Base-by-base conservation (phyloP, 495 filamentous ascomycete genomes). In the Annulohypoxylon moriforme region DNA sequence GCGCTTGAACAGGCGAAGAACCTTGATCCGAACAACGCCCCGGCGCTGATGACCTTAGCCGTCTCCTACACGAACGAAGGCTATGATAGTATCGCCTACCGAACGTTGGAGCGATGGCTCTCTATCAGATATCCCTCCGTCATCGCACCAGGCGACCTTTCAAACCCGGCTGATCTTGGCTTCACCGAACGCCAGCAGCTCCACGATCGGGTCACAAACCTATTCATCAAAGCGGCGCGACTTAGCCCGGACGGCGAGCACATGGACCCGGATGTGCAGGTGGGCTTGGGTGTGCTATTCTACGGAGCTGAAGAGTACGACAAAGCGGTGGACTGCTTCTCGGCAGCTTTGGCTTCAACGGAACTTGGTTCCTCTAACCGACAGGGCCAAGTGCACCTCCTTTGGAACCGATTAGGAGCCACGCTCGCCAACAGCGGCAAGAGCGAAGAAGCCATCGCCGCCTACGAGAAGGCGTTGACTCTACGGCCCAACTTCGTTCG, bases 51-150 rank as follows among this genome's bases (percentile, higher is more conserved):
- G 94, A 94, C 92, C 3, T 85, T 99, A 18, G 93, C 95, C 42
- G 96, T 99, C 44, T 94, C 91, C n/a, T 99, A 98, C 80, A 98
- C 96, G 34, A 99, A 99, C 82, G 96, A 99, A 80, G 96, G 95
- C 67, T 98, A 98, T 83, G 96, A 98, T 77, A 93, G 90, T 69
- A 95, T 93, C 20, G 96, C 96, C 65, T 99, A 98, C 84, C 92
- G 95, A 27, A 97, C 94, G 16, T 87, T 99, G 14, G 96, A 99
- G 82, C 92, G 94, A 72, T 99, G 96, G 96, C 88, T 99, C 52
- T 89, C 91, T 10, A 87, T 92, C 79, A 97, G 96, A 79, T 99
- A 99, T 80, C 96, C 96, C 7, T 79, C 87, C 13, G 87, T 97
- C 74, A 88, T 95, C 76, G 74, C 86, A 20, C 89, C 89, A 2